Percentiles rank a stretch among this genome's conserved stretches.
phyloP scores from a whole-genome alignment of 495 filamentous ascomycete species.

The Xylaria flabelliformis region DNA sequence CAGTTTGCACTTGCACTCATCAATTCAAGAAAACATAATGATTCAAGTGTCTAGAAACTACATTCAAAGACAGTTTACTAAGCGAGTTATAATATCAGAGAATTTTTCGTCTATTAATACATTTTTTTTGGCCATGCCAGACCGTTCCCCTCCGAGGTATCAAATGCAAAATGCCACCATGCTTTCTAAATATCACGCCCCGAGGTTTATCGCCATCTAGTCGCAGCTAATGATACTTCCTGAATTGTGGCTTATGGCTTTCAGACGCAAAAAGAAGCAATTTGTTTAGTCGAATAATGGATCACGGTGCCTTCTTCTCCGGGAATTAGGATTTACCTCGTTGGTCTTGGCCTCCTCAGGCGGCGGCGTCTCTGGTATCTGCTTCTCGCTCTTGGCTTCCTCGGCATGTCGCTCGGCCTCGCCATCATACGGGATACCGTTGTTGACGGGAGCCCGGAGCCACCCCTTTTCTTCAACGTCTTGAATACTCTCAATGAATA shows the following conservation, averaged over 20 bases:
- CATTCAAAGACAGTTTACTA: no score
- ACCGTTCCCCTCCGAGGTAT: background rate
- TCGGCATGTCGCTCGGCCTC: constrained; percentile 39
- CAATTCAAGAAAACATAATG: background rate
- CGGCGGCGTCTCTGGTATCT: constrained; percentile 18
- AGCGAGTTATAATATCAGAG: background rate
- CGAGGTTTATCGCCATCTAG: background rate
- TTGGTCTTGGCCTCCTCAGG: constrained; percentile 14
- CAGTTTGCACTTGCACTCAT: background rate
- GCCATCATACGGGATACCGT: constrained; percentile 43
- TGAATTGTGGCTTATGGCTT: background rate
- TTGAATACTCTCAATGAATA: constrained; percentile 50
- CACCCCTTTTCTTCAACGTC: constrained; percentile 46
- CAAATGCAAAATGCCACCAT: constrained; percentile 5
- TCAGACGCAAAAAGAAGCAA: background rate
- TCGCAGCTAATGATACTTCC: constrained; percentile 2
- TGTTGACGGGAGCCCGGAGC: constrained; percentile 40
- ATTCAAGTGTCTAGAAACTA: background rate
- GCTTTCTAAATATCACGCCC: background rate
- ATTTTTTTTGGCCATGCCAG: background rate
- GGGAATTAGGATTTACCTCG: constrained; percentile 9
- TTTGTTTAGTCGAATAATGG: background rate
- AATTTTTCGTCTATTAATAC: background rate
- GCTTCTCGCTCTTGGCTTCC: constrained; percentile 33
- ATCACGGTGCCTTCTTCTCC: constrained; percentile 16